phyloP scores from a whole-genome alignment of 208 protist species.

The Crithidia thermophila region DNA sequence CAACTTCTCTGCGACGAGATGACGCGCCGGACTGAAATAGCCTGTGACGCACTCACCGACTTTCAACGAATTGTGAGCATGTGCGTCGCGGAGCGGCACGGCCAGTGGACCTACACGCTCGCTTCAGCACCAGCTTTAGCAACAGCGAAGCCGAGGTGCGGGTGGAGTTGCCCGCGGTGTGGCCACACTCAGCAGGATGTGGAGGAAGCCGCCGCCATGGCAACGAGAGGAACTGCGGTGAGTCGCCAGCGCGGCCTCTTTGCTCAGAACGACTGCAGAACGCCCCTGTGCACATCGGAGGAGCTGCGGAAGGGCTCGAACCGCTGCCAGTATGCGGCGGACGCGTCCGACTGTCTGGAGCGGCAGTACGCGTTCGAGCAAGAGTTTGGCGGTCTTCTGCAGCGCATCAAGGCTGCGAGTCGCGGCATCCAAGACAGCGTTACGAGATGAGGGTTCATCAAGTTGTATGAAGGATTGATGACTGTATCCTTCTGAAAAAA shows the following conservation, averaged over 20 bases:
- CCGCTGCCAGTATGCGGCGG: constrained; percentile 30
- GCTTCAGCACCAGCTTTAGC: too few species aligned
- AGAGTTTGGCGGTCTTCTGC: constrained; percentile 42
- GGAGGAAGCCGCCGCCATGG: too few species aligned
- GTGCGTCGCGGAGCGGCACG: constrained; percentile 44
- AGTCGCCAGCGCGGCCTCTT: neutral
- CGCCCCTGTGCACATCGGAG: constrained; percentile 22
- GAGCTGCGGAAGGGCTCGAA: constrained; percentile 18
- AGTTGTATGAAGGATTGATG: too few species aligned
- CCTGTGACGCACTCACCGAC: constrained; percentile 64
- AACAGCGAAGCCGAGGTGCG: neutral
- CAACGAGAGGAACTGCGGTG: neutral
- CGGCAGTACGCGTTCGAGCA: constrained; percentile 46
- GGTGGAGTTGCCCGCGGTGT: constrained; percentile 14
- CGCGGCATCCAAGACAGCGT: constrained; percentile 49
- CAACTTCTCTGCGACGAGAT: constrained; percentile 63
- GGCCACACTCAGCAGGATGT: neutral
- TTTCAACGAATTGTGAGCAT: constrained; percentile 77
- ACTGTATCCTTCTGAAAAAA: too few species aligned
- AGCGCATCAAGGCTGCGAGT: constrained; percentile 43
- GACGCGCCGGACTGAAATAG: constrained; percentile 48
- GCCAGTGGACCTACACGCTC: constrained; percentile 44
- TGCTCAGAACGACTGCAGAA: constrained; percentile 1
- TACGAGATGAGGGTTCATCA: constrained; percentile 27
- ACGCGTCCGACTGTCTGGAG: constrained; percentile 25